These are phyloP conservation scores for Salix dunnii DNA, from an alignment of 345 rosid species.

Conservation along the genomic window DNA sequence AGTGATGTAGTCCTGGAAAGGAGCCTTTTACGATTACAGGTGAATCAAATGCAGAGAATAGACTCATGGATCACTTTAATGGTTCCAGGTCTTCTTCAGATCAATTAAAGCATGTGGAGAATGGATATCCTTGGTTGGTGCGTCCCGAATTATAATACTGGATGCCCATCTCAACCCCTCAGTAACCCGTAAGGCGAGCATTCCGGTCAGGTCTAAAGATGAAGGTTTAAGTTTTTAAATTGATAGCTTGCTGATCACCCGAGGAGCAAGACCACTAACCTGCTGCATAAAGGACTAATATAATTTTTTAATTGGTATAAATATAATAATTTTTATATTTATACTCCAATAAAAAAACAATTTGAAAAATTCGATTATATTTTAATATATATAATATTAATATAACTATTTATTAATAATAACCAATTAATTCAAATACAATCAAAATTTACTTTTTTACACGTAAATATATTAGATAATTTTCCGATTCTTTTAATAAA, in stretches of 20 bases:
- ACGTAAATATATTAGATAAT: too few species aligned
- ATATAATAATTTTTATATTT: too few species aligned
- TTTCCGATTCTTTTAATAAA: too few species aligned
- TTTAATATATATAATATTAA: too few species aligned
- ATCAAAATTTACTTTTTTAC: too few species aligned
- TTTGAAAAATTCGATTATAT: too few species aligned
- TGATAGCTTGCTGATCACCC: constrained; percentile 70
- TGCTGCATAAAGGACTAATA: constrained; percentile 61
- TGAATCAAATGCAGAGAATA: constrained; percentile 55
- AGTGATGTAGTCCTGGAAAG: constrained; percentile 53
- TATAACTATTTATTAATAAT: too few species aligned
- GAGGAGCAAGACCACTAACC: constrained; percentile 55
- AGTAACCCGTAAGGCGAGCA: constrained; percentile 89
- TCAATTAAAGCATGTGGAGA: constrained; percentile 93
- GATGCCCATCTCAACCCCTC: constrained; percentile 92
- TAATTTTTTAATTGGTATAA: too few species aligned
- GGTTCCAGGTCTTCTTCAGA: constrained; percentile 73
- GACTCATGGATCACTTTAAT: constrained; percentile 76
- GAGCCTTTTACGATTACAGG: constrained; percentile 73
- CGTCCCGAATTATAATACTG: constrained; percentile 64
- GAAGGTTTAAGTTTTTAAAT: constrained; percentile 64
- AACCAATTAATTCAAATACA: too few species aligned
- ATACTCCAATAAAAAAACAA: too few species aligned
- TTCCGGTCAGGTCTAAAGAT: constrained; percentile 77
- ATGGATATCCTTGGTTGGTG: constrained; percentile 89